Evolutionary conservation across 2,329 filamentous ascomycete genomes (phyloP).

Genomic region (Ceratocystis cubensis): DNA sequence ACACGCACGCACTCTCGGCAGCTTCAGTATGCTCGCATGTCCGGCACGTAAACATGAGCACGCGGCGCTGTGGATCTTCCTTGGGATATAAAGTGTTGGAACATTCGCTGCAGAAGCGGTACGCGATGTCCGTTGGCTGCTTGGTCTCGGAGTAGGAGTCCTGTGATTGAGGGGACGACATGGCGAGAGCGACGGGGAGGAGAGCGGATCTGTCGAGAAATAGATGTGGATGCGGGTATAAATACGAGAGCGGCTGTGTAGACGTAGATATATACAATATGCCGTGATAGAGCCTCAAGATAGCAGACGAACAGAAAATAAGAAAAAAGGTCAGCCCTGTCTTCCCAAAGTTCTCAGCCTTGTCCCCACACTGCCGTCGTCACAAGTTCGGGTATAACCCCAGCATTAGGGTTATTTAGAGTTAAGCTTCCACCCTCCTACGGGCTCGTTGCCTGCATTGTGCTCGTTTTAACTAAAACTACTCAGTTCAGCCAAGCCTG

Average conservation of each 20-base stretch:
- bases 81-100: slow-evolving; percentile 97
- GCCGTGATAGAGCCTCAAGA: too few species aligned
- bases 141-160: slow-evolving; percentile 35
- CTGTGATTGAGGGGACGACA: slow-evolving; percentile 35
- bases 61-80: slow-evolving; percentile 73
- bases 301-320: too few species aligned
- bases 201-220: neutral
- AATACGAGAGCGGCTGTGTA: too few species aligned
- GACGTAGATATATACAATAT: too few species aligned
- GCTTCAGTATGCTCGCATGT: slow-evolving; percentile 87
- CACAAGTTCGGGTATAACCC: neutral
- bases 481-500: too few species aligned
- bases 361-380: neutral
- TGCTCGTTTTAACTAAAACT: neutral
- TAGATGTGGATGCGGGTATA: neutral
- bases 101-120: slow-evolving; percentile 97
- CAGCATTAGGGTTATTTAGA: neutral
- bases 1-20: slow-evolving; percentile 80
- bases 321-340: too few species aligned
- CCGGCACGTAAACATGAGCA: slow-evolving; percentile 87
- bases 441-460: neutral
- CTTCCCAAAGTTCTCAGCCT: neutral
- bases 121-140: slow-evolving; percentile 69
- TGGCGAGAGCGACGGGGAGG: slow-evolving; percentile 25
- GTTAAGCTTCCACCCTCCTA: neutral